Evolutionary conservation across 164 flowering plant genomes (phyloP), one percentile per base, ranked within the genome.

Genomic region (Dillenia turbinata): DNA sequence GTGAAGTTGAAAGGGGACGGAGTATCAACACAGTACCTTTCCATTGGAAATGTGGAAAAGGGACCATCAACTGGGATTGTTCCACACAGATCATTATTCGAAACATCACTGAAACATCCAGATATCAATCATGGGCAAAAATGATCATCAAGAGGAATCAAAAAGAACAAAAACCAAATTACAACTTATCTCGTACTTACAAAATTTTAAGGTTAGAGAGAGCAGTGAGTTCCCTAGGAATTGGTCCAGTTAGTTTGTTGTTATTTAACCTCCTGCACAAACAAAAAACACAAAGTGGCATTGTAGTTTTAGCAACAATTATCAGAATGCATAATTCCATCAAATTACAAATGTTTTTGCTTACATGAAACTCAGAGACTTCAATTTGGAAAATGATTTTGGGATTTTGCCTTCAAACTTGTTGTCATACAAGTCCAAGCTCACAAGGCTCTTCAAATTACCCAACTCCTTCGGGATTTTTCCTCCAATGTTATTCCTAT

Each of bases 11-110:
- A 44, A 16, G 56, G 11, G 7, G 43, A 12, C 40, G 60, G 43
- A 22, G 52, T 22, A 44, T n/a, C 16, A 52, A 26, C 13, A 8
- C 1, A 7, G 45, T 73, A 87, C 96, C 96, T 89, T 68, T 77
- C 73, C 65, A 80, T 47, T 10, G 94, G 79, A 61, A 90, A 90
- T 43, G 65, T 79, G 7, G 51, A 64, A 53, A 88, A 90, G 2
- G 94, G 89, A 4, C 97, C 97, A 66, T 83, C 92, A 44, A 81
- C 79, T 3, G 97, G 94, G 56, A 90, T 84, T 50, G 94, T 90
- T 67, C 97, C 94, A 49, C 97, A 88, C 1, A 90, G 83, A 71
- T 83, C 76, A 61, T 88, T 90, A 66, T 78, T 76, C 12, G 92
- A 88, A 57, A 90, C 87, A 81, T 90, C 97, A 66, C 97, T 90